Evolutionary conservation across 371 early-diverging fungal species (phyloP), one percentile per base, ranked within the genome.

Genomic region (Apophysomyces sp.): DNA sequence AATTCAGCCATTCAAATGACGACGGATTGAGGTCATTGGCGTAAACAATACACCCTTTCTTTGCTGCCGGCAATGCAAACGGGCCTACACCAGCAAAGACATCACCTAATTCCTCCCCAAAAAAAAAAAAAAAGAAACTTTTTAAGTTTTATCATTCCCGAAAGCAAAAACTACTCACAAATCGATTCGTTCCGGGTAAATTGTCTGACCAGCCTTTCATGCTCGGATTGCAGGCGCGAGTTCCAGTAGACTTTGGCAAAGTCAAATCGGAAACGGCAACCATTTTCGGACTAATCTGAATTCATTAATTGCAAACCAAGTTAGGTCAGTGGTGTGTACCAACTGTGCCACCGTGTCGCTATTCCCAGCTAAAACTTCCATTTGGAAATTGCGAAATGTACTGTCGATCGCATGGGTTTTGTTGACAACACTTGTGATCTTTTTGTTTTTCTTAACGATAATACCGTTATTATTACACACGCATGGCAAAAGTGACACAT

Each of bases 211-310:
- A 99, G 71, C 16, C 97, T 83, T 27, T 91, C 89, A 65, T 98
- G 98, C 65, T 98, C 99, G 0, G 85, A 81, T 64, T 96, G 96
- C 37, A 99, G 87, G 21, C 99, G 87, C 8, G 98, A 97, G 81
- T 99, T 99, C 98, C 98, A 98, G 75, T 99, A 99, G 3, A 98
- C 99, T 59, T 92, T 88, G 12, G 96, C 92, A 65, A 95, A 98
- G 68, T 98, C 97, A 62, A 99, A 93, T 52, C 82, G 77, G 78
- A 98, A 98, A 58, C 69, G 76, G 72, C 97, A 96, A 7, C 86
- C 89, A 67, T 90, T 90, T 72, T 98, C 99, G 65, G 85, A 82
- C 91, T 93, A 75, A 4, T 1, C 9, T 21, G 16, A 21, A 44
- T 44, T 21, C 21, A 21, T 21, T 21, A 9, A 21, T 21, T 24